Evolutionary conservation across 257 asterid species (phyloP), one percentile per base, ranked within the genome.

Genomic region (Fraxinus pennsylvanica): DNA sequence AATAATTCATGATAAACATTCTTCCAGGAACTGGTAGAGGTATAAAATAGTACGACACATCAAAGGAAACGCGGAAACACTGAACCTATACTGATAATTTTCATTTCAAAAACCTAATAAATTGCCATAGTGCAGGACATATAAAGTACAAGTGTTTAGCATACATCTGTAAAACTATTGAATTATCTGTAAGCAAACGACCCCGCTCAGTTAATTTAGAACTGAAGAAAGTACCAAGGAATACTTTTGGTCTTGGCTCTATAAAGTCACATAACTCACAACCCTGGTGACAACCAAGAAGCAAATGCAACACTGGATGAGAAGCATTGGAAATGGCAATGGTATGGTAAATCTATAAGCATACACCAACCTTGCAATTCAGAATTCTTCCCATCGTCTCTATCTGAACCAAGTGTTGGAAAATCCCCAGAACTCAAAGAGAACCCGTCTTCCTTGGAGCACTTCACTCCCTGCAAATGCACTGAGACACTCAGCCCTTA

Each of bases 351-450:
- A 70, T 81, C 68, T 59, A 63, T 71, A 61, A 35, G 21, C 65
- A 59, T 36, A 54, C 50, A 74, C 77, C 76, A 78, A 93, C 97
- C 98, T 88, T 81, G 90, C 47, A 84, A 76, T 76, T 91, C 98
- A 22, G 76, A 68, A 83, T 80, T 88, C 86, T 88, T 92, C 72
- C 80, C 79, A 75, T 82, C 75, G 79, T 88, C 96, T 87, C 83
- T 93, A 80, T 88, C 96, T 27, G 97, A 73, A 29, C 93, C 92
- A 71, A 93, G 99, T 32, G 92, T 91, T 8, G 99, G 98, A 91
- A 96, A 96, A 86, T 96, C 98, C 78, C 98, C 97, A 80, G 97
- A 86, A 81, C 86, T 86, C 78, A 93, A 89, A 36, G 99, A 88
- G 83, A 93, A 93, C 17, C 85, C 92, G 68, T 92, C 97, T 74